A percentile compares a stretch with the other conserved stretches of the same genome.
These are phyloP conservation scores for Aureobasidium sp. DNA, from an alignment of 2,329 filamentous ascomycete genomes.

Conservation along the genomic window DNA sequence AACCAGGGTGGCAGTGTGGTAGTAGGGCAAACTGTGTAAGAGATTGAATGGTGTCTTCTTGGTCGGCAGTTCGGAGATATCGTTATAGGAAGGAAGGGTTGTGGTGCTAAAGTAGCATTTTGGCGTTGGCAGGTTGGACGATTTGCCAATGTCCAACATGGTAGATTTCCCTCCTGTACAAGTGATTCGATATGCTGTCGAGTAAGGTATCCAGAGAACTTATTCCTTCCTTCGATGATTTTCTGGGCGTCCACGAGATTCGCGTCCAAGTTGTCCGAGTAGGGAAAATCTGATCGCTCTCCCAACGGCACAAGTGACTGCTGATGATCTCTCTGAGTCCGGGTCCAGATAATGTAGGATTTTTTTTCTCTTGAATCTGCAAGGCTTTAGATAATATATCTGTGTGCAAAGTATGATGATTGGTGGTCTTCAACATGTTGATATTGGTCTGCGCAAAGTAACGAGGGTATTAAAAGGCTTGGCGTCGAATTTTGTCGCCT, in stretches of 20 bases:
- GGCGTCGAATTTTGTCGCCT: neutral
- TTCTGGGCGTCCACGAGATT: no score
- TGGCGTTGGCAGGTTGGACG: conserved; percentile 17
- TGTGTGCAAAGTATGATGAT: no score
- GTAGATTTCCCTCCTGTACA: neutral
- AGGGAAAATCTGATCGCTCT: no score
- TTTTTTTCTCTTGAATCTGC: no score
- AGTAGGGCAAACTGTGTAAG: conserved; percentile 56
- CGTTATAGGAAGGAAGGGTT: conserved; percentile 56
- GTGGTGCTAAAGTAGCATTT: conserved; percentile 71
- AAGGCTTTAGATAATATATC: no score
- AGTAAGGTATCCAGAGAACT: neutral
- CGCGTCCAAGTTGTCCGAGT: no score
- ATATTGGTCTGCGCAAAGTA: no score
- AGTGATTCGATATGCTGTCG: neutral
- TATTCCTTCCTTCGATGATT: neutral
- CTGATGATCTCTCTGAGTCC: no score
- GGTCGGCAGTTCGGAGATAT: conserved; percentile 59
- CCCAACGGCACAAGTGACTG: no score
- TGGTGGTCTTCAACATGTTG: no score
- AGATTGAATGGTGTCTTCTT: conserved; percentile 65
- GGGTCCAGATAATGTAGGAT: no score
- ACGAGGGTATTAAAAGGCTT: neutral
- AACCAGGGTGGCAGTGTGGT: conserved; percentile 48
- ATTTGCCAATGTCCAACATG: conserved; percentile 14